Percentiles rank a stretch among this genome's conserved stretches.
Conservation (phyloP, 1,284 basidiomycete species). For the Mycena citricolor region DNA sequence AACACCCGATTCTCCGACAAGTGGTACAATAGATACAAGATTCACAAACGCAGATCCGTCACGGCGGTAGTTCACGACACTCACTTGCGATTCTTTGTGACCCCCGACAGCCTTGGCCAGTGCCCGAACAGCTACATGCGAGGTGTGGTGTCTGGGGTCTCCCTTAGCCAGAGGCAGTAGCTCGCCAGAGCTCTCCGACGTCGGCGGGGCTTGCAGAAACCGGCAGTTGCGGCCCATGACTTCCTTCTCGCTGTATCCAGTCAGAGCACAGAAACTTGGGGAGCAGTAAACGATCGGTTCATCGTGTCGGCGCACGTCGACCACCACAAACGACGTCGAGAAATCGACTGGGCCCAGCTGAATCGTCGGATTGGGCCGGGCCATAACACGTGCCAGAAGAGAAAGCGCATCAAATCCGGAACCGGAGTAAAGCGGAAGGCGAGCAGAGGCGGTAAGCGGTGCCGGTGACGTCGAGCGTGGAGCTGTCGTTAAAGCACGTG, state of each 20-base stretch:
- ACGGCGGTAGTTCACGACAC: constrained; percentile 86
- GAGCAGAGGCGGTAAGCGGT: constrained; percentile 39
- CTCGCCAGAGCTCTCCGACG: neutral
- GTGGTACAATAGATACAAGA: constrained; percentile 82
- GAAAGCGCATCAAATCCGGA: constrained; percentile 90
- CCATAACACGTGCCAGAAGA: constrained; percentile 76
- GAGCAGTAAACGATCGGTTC: constrained; percentile 87
- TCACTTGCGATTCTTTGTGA: constrained; percentile 86
- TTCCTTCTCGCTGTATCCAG: constrained; percentile 79
- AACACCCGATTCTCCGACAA: constrained; percentile 62
- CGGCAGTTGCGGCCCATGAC: constrained; percentile 90
- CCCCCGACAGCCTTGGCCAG: constrained; percentile 66
- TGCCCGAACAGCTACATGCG: constrained; percentile 66
- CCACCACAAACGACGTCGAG: constrained; percentile 86
- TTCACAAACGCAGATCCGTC: constrained; percentile 87
- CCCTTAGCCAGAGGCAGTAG: constrained; percentile 43
- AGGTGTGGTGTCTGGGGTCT: constrained; percentile 61
- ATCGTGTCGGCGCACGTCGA: constrained; percentile 80
- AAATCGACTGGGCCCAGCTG: constrained; percentile 89
- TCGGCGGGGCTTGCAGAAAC: constrained; percentile 73
- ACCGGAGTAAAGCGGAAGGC: constrained; percentile 67
- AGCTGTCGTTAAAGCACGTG: neutral
- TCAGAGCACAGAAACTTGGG: constrained; percentile 77
- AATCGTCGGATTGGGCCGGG: constrained; percentile 74
- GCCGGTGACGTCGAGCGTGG: constrained; percentile 8